Percentiles rank a stretch among this genome's conserved stretches.
phyloP scores from a whole-genome alignment of 768 basidiomycete species.

The Asterophora parasitica region DNA sequence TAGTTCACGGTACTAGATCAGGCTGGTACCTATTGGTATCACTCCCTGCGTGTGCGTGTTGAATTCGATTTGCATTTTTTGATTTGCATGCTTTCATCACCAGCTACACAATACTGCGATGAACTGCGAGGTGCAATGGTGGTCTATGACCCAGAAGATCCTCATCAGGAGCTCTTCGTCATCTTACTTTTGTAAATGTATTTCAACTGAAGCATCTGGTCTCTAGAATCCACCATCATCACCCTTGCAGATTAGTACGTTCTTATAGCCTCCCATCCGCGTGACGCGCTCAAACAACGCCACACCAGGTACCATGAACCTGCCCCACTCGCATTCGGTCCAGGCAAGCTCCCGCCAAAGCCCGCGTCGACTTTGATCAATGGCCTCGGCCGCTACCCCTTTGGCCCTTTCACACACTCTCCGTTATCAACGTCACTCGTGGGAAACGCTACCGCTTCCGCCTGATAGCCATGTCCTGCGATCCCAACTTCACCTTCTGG shows the following conservation, averaged over 20 bases:
- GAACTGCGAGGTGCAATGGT: slow-evolving; percentile 32
- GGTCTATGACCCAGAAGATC: slow-evolving; percentile 33
- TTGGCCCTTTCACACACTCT: slow-evolving; percentile 29
- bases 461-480: slow-evolving; percentile 42
- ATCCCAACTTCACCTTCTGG: slow-evolving; percentile 35
- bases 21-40: slow-evolving; percentile 25
- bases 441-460: slow-evolving; percentile 49
- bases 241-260: slow-evolving; percentile 36
- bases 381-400: slow-evolving; percentile 36
- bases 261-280: neutral
- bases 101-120: slow-evolving; percentile 43
- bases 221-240: slow-evolving; percentile 37
- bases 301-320: slow-evolving; percentile 22
- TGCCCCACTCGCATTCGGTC: slow-evolving; percentile 4
- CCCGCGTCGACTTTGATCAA: slow-evolving; percentile 39
- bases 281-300: neutral
- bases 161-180: slow-evolving; percentile 11
- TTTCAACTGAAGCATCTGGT: neutral
- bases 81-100: slow-evolving; percentile 16
- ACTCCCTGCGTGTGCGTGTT: slow-evolving; percentile 16
- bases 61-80: slow-evolving; percentile 4
- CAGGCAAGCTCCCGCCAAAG: slow-evolving; percentile 3
- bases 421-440: slow-evolving; percentile 33
- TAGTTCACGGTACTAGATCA: slow-evolving; percentile 22
- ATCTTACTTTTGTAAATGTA: neutral